A percentile compares a stretch with the other conserved stretches of the same genome.
Conservation (phyloP, 495 filamentous ascomycete species). For the Chaetomium tenue region DNA sequence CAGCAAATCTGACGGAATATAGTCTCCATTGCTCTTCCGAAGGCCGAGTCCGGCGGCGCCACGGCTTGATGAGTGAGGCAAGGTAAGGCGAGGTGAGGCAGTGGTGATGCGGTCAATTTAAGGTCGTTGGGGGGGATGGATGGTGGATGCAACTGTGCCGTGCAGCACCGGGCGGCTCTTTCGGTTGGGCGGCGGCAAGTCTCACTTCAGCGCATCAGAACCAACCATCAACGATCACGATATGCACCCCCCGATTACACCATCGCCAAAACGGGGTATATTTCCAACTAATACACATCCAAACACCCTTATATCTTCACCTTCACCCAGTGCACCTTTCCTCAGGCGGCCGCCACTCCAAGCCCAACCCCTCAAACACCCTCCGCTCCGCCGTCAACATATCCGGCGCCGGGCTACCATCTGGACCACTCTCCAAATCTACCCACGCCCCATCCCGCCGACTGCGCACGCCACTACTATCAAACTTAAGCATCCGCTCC, state of each 20-base stretch:
- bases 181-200: neutral
- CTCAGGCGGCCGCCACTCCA: constrained; percentile 69
- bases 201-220: neutral
- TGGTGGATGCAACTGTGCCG: constrained; percentile 2
- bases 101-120: neutral
- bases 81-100: neutral
- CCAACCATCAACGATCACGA: neutral
- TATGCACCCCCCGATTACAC: neutral
- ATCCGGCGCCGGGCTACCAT: constrained; percentile 47
- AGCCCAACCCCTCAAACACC: constrained; percentile 74
- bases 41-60: neutral
- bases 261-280: neutral
- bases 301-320: no score
- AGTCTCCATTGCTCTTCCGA: neutral
- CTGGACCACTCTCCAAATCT: constrained; percentile 52
- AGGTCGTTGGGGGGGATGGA: neutral
- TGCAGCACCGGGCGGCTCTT: constrained; percentile 6
- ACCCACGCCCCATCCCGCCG: constrained; percentile 63
- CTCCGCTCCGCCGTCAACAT: constrained; percentile 71
- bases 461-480: constrained; percentile 80
- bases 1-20: no score
- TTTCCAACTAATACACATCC: neutral
- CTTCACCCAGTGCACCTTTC: constrained; percentile 71
- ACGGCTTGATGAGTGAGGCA: neutral
- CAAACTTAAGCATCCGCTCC: constrained; percentile 75